A percentile compares a stretch with the other conserved stretches of the same genome.
phyloP scores from a whole-genome alignment of 78 protist species.

The Dictyostelium brefeldianum region DNA sequence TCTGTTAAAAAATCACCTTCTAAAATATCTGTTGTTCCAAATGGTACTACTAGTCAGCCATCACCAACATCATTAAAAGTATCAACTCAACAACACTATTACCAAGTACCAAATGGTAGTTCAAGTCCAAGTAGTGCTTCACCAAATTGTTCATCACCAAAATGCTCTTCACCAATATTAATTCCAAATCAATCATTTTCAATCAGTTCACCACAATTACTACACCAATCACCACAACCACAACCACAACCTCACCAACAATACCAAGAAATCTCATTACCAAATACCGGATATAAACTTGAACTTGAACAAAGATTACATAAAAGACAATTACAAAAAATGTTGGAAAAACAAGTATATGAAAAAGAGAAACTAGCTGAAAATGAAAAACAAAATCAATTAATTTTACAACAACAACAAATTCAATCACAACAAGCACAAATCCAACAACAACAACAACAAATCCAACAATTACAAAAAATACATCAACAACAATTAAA shows the following conservation, averaged over 20 bases:
- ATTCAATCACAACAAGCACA: not conserved
- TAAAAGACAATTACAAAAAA: conserved; percentile 9
- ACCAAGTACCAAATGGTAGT: not conserved
- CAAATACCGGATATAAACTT: not conserved
- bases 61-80: not conserved
- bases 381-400: not conserved
- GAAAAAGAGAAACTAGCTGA: not conserved
- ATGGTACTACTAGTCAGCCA: not conserved
- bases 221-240: not conserved
- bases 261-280: not conserved
- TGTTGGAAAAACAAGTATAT: not conserved
- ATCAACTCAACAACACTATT: not conserved
- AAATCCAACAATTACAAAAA: not conserved
- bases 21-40: not conserved
- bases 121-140: not conserved
- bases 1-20: not conserved
- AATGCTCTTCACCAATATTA: too few relatives aligned
- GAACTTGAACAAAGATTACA: not conserved
- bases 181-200: too few relatives aligned
- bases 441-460: conserved; percentile 5
- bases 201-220: not conserved
- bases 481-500: not conserved
- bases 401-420: not conserved
- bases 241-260: not conserved
- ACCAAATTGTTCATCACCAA: not conserved